These are phyloP conservation scores for Cinnamomum micranthum DNA, from an alignment of 164 flowering plant genomes.

Conservation along the genomic window DNA sequence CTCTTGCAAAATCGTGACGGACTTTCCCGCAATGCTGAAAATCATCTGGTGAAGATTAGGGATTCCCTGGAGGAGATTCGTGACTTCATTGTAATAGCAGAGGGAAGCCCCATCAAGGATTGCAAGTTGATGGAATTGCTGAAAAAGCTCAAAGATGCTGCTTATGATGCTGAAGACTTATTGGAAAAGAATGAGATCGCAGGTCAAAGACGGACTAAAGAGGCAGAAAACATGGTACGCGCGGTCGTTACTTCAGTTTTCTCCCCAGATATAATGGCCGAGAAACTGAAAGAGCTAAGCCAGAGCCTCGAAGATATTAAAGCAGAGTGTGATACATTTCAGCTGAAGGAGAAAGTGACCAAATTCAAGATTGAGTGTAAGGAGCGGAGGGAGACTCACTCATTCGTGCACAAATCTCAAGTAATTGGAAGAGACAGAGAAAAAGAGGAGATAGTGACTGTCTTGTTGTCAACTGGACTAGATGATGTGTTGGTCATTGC, in stretches of 20 bases:
- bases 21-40: no score
- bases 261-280: background rate
- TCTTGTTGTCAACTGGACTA: no score
- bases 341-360: background rate
- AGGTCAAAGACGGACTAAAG: background rate
- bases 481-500: background rate
- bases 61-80: fast-evolving
- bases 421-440: slow-evolving; percentile 4
- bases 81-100: no score
- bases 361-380: no score
- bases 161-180: no score
- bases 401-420: background rate
- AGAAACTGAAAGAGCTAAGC: background rate
- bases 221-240: background rate
- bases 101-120: no score
- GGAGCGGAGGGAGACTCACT: background rate
- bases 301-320: background rate
- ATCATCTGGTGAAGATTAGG: no score
- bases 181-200: no score
- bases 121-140: no score
- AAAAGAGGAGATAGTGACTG: background rate
- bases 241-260: background rate
- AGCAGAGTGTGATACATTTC: background rate
- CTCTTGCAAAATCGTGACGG: no score
- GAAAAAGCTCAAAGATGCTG: no score